Conservation (phyloP, 1,284 basidiomycete genomes). For the Leucoagaricus sp. region DNA sequence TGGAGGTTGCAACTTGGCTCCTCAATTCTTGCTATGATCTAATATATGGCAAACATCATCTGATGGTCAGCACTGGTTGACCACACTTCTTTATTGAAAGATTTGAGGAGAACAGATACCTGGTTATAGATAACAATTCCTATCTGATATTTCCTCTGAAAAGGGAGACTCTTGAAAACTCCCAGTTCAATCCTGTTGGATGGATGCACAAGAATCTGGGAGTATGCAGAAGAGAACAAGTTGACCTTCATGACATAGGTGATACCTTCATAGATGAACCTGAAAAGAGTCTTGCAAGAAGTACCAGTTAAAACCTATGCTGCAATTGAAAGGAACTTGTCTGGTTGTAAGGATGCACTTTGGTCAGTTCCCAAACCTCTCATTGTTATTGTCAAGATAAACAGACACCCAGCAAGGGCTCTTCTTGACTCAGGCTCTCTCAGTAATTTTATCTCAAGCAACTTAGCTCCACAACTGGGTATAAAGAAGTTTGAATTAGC, state of each 20-base stretch:
- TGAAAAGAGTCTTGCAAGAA: no score
- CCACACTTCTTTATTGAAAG: not conserved
- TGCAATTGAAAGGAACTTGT: conserved; percentile 7
- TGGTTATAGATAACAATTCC: not conserved
- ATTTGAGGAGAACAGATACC: not conserved
- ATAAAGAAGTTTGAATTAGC: conserved; percentile 28
- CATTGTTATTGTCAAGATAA: conserved; percentile 25
- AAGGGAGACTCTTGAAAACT: not conserved
- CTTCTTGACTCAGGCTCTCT: conserved; percentile 11
- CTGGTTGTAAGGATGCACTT: not conserved
- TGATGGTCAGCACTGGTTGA: not conserved
- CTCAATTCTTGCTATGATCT: not conserved
- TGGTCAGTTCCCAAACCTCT: conserved; percentile 27
- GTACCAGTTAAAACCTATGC: no score
- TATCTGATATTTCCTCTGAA: not conserved
- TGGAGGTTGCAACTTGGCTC: not conserved
- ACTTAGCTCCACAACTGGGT: conserved; percentile 3
- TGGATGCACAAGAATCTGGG: not conserved
- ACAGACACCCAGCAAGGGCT: conserved; percentile 6
- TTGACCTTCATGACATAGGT: no score
- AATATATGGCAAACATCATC: not conserved
- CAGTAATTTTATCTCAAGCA: conserved; percentile 8
- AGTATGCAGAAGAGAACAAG: not conserved
- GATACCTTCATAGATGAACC: no score
- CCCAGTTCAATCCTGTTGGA: not conserved